Evolutionary conservation across 768 basidiomycete genomes (phyloP).

Genomic region (Russula virescens): DNA sequence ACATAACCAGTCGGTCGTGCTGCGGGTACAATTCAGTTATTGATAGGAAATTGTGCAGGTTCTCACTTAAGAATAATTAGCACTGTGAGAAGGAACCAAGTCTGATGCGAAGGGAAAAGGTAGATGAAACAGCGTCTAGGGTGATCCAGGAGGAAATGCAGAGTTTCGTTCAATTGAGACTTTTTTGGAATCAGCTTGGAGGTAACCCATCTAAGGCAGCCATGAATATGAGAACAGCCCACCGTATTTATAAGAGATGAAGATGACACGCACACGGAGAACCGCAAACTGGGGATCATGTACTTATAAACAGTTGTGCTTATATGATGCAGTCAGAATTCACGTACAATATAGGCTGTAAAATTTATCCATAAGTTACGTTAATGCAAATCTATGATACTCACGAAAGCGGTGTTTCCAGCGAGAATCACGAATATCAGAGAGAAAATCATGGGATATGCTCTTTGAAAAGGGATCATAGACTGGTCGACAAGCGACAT

Average conservation of each 20-base stretch:
- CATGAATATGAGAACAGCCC: constrained; percentile 13
- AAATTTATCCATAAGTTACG: background rate
- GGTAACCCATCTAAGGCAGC: constrained; percentile 57
- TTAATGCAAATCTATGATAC: constrained; percentile 32
- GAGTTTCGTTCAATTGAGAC: constrained; percentile 68
- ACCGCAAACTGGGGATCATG: constrained; percentile 53
- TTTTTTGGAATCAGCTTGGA: constrained; percentile 52
- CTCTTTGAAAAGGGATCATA: constrained; percentile 86
- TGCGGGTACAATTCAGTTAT: constrained; percentile 28
- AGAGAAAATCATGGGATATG: constrained; percentile 73
- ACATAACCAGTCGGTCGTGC: constrained; percentile 80
- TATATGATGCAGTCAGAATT: background rate
- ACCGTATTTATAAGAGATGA: background rate
- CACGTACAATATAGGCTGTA: constrained; percentile 80
- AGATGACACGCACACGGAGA: constrained; percentile 60
- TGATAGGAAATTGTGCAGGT: background rate
- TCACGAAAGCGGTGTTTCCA: constrained; percentile 90
- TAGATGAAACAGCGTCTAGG: constrained; percentile 89
- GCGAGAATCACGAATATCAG: constrained; percentile 76
- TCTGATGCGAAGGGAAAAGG: constrained; percentile 89
- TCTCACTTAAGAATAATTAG: constrained; percentile 65
- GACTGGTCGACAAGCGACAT: constrained; percentile 82
- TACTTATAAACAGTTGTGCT: background rate
- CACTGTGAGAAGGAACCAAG: constrained; percentile 79
- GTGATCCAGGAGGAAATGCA: constrained; percentile 91